Evolutionary conservation across 805 yeast species (phyloP).

Genomic region (Kazachstania kunashirensis): DNA sequence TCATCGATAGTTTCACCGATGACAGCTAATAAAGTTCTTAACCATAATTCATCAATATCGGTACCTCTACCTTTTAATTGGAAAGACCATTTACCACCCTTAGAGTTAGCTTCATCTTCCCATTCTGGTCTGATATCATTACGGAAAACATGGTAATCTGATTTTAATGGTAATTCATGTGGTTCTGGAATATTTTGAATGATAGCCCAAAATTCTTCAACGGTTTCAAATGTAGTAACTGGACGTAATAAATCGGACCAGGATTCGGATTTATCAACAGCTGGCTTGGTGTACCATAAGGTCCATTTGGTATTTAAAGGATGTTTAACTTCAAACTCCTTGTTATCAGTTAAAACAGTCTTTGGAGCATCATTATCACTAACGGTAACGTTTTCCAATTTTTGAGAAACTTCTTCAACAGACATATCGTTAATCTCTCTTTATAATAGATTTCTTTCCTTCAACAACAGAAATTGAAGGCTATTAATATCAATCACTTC

Average conservation of each 20-base stretch:
- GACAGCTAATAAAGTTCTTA: conserved; percentile 74
- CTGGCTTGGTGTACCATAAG: conserved; percentile 95
- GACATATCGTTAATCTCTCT: conserved; percentile 17
- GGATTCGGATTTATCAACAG: conserved; percentile 63
- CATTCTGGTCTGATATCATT: conserved; percentile 95
- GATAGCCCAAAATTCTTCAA: conserved; percentile 98
- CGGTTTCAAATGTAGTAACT: conserved; percentile 84
- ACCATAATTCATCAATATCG: conserved; percentile 84
- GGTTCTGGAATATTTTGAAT: conserved; percentile 90
- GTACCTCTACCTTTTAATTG: conserved; percentile 53
- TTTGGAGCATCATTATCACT: conserved; percentile 17
- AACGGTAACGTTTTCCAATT: conserved; percentile 22
- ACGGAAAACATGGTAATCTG: conserved; percentile 93
- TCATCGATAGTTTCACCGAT: conserved; percentile 92
- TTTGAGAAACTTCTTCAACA: conserved; percentile 29
- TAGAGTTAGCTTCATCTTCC: conserved; percentile 83
- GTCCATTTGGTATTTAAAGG: conserved; percentile 91
- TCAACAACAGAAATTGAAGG: too few relatives aligned
- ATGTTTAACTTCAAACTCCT: conserved; percentile 41
- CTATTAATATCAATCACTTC: too few relatives aligned
- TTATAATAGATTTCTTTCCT: too few relatives aligned
- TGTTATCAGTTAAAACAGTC: conserved; percentile 25
- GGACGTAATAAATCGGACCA: conserved; percentile 93
- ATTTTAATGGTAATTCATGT: conserved; percentile 77
- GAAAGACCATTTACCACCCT: conserved; percentile 93